Evolutionary conservation across 345 rosid genomes (phyloP), one percentile per base, ranked within the genome.

Genomic region (Arabis alpina): DNA sequence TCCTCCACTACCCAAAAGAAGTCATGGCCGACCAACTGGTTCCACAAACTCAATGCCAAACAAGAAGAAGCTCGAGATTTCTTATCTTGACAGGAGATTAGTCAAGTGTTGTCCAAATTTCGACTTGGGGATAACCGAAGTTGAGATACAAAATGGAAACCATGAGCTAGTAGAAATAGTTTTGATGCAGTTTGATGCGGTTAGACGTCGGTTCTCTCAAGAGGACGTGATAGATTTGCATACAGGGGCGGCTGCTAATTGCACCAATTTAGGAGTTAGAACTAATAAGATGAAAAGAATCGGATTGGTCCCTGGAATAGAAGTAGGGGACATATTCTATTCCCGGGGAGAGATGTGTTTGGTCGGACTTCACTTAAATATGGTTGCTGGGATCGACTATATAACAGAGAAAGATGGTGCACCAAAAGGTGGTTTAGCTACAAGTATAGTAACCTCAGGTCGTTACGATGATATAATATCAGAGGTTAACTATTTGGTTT

Each of bases 301-400:
- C 40, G 95, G 92, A 40, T 32, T 34, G 1, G 76, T 84, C 14
- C 92, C 92, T 45, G 92, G 97, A 10, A 61, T 87, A 44, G 71
- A 88, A 30, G 50, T 83, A 14, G 92, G 97, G 0, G 91, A 88
- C 7, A 84, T 88, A 8, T 88, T 82, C 83, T 88, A 66, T 64
- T 84, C 58, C 62, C 68, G 91, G 42, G 80, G 86, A 47, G 97
- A 91, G 42, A 63, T 91, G 82, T 64, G 77, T 37, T 40, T 86
- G 36, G 44, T 86, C 30, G 94, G 95, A 25, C 70, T 91, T 65
- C 94, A 86, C 76, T 64, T 71, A 12, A 79, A 37, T 14, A 27
- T 61, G 37, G 73, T 85, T 82, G 84, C 79, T 9, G 92, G 94
- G 43, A 88, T 88, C 28, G 92, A 85, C 54, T 88, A 83, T 61